Base-by-base conservation (phyloP, 2,329 filamentous ascomycete species). In the Talaromyces sp. region DNA sequence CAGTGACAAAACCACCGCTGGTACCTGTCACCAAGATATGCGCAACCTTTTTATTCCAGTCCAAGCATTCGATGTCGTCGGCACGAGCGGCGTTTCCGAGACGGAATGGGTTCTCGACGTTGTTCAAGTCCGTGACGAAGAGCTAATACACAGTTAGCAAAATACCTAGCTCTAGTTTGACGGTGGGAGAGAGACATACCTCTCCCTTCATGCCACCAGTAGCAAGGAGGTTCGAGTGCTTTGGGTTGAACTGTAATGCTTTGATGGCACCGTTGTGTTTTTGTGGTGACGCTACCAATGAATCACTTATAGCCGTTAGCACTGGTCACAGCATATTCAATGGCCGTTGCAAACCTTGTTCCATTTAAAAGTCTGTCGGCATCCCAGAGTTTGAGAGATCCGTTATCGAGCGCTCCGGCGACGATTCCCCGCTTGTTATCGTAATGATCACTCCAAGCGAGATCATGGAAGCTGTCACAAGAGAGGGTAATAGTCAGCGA, bases 21-120 rank as follows among this genome's bases (percentile, higher is more conserved):
- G 93, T 94, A 70, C 95, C 95, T 10, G 94, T 98, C 19, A 94
- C 95, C 70, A 99, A 82, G 76, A 99, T 99, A 76, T 99, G 94
- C 15, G 94, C 88, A 49, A 98, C 94, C 81, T 96, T 98, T 75
- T 93, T 93, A 80, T 99, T 99, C 96, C 96, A 99, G 71, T 97
- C 94, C 67, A 99, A 84, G 70, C 93, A 96, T 73, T 98, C 95
- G 69, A 98, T 91, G 72, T 99, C 95, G 73, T 98, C 94, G 45
- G 93, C 91, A 74, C 94, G 90, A 68, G 93, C 93, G 49, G 92
- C 92, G 69, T 91, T 96, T 67, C 95, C 95, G 37, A 99, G 84
- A 68, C 93, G 88, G 80, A 96, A 96, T 5, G 94, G 91, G 75
- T 91, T 95, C 65, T 87, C 87, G 70, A 93, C 86, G 77, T 98